Conservation (phyloP, 139 green algal genomes). For the Monoraphidium neglectum region DNA sequence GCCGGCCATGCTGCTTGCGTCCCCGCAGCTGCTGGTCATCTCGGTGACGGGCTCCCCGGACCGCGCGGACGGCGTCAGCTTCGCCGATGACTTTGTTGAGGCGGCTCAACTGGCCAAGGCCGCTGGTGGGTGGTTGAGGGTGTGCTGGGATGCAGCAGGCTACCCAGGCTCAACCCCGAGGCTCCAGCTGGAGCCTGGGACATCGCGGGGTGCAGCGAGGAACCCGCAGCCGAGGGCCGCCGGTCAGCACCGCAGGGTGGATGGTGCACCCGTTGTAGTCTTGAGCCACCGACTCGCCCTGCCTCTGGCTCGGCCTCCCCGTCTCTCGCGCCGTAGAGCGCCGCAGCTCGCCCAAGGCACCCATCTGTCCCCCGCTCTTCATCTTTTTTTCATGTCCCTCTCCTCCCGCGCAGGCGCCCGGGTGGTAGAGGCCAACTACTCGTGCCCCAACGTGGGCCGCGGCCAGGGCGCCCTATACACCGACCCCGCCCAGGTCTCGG, state of each 20-base stretch:
- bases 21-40: conserved; percentile 37
- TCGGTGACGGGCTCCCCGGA: conserved; percentile 34
- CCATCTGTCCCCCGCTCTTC: background rate
- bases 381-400: background rate
- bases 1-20: too few relatives aligned
- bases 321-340: too few relatives aligned
- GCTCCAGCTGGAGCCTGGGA: too few relatives aligned
- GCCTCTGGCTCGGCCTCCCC: too few relatives aligned
- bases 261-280: too few relatives aligned
- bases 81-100: conserved; percentile 29
- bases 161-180: too few relatives aligned
- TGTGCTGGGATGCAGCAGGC: too few relatives aligned
- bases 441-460: conserved; percentile 38
- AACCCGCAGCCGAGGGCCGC: too few relatives aligned
- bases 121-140: conserved; percentile 16
- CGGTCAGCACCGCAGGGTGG: too few relatives aligned
- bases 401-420: conserved; percentile 3
- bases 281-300: too few relatives aligned
- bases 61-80: conserved; percentile 14
- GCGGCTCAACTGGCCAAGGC: conserved; percentile 22
- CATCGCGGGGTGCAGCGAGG: too few relatives aligned
- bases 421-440: conserved; percentile 28
- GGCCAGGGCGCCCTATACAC: conserved; percentile 35
- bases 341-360: too few relatives aligned
- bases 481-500: conserved; percentile 5